These are phyloP conservation scores for Pholiota conissans DNA, from an alignment of 768 basidiomycete genomes.

Conservation along the genomic window DNA sequence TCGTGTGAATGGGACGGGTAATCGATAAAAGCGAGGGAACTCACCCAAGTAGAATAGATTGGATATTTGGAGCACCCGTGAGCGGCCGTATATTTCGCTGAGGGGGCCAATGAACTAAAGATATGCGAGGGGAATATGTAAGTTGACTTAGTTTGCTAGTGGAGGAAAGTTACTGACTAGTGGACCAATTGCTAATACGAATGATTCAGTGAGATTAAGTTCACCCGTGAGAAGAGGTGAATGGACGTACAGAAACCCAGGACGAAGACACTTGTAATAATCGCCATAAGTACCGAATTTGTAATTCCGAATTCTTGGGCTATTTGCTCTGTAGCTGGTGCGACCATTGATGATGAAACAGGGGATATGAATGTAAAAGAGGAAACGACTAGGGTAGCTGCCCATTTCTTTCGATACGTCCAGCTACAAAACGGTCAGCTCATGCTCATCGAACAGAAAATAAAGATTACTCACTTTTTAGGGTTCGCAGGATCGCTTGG, in stretches of 20 bases:
- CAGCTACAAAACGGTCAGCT: constrained; percentile 39
- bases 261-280: constrained; percentile 57
- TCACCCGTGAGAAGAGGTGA: background rate
- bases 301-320: constrained; percentile 56
- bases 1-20: background rate
- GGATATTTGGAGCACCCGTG: constrained; percentile 56
- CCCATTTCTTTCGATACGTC: constrained; percentile 61
- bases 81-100: constrained; percentile 72
- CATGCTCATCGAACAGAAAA: background rate
- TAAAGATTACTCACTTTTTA: constrained; percentile 45
- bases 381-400: constrained; percentile 62
- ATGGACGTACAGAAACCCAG: constrained; percentile 52
- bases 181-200: constrained; percentile 47
- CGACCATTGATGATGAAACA: constrained; percentile 73
- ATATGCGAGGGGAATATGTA: background rate
- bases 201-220: background rate
- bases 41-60: constrained; percentile 70
- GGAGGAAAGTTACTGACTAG: constrained; percentile 31
- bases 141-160: too few relatives aligned
- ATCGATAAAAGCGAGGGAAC: constrained; percentile 1
- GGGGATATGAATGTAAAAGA: constrained; percentile 69
- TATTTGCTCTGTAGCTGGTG: constrained; percentile 58
- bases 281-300: constrained; percentile 44
- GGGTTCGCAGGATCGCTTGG: constrained; percentile 60
- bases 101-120: constrained; percentile 54